Evolutionary conservation across 2,329 filamentous ascomycete species (phyloP), one percentile per base, ranked within the genome.

Genomic region (Fonsecaea multimorphosa): DNA sequence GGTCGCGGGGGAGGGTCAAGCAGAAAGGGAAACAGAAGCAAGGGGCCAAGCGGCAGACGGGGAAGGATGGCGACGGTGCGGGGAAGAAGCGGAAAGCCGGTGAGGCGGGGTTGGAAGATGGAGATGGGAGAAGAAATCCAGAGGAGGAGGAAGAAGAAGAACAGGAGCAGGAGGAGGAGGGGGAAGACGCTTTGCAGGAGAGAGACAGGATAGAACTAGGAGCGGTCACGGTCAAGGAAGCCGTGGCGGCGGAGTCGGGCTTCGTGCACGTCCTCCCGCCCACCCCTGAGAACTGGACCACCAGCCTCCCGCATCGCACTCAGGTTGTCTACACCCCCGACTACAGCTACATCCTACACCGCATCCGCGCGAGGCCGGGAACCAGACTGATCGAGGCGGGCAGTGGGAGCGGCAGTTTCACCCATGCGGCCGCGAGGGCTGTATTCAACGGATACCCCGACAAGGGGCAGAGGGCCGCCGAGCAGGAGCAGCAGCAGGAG

Each of bases 1-100:
- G 93, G 12, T 95, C 92, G n/a, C 84, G 93, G 72, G 92, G 92
- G 16, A 80, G 81, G 60, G 14, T 89, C 77, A 83, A 85, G 63
- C 88, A 88, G 75, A 77, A 81, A 14, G 80, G 81, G 60, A 77
- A 76, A 27, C 38, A 49, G 44, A 49, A 49, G 19, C 29, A 31
- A 8, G 8, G 8, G 29, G n/a, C n/a, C n/a, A 3, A 31, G 29
- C 29, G 8, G 29, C 29, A 31, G 29, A 4, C 29, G 29, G 44
- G 19, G 1, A 49, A 24, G 12, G 44, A 66, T 71, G 72, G 53
- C 82, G 82, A 44, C 38, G 16, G 14, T 1, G 44, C 24, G 6
- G 80, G 78, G 49, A 84, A 86, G 67, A 72, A 72, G 51, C 82
- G 82, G 44, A 82, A 83, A 60, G 81, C 75, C 19, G 75, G 75